These are phyloP conservation scores for Chaetomium globosum DNA, from an alignment of 2,329 filamentous ascomycete species.

Conservation along the genomic window DNA sequence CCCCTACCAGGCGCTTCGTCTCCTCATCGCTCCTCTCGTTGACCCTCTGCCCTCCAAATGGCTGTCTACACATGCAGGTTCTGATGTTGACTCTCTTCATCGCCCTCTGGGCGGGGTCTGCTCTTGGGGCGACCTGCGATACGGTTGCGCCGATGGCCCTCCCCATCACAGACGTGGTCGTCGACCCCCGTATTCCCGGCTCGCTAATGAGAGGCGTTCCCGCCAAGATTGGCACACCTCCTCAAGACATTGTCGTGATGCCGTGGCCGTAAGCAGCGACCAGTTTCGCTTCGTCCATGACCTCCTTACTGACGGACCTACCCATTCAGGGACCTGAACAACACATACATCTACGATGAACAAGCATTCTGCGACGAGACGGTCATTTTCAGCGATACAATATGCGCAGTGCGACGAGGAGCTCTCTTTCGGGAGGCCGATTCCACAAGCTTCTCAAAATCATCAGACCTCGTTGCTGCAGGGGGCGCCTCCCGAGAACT, in stretches of 20 bases:
- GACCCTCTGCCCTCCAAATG: background rate
- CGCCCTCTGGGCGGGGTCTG: conserved; percentile 12
- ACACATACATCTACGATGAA: conserved; percentile 42
- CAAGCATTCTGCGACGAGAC: conserved; percentile 38
- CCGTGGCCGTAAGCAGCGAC: conserved; percentile 40
- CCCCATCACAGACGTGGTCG: conserved; percentile 36
- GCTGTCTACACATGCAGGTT: background rate
- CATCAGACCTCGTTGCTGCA: conserved; percentile 23
- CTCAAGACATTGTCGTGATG: conserved; percentile 39
- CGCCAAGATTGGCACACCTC: conserved; percentile 37
- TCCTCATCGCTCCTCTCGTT: background rate
- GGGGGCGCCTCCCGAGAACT: conserved; percentile 33
- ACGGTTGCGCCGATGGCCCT: conserved; percentile 18
- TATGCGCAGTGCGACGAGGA: conserved; percentile 38
- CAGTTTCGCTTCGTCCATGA: background rate
- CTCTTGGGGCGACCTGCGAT: conserved; percentile 13
- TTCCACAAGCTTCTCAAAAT: conserved; percentile 28
- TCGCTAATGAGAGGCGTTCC: conserved; percentile 40
- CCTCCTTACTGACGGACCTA: background rate
- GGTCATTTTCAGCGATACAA: conserved; percentile 39
- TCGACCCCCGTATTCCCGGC: conserved; percentile 33
- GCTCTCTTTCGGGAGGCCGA: conserved; percentile 32
- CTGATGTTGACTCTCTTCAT: conserved; percentile 2
- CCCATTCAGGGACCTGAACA: conserved; percentile 42
- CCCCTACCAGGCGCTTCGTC: background rate